phyloP scores from a whole-genome alignment of 805 yeast genomes.

The Starmera caribaea region DNA sequence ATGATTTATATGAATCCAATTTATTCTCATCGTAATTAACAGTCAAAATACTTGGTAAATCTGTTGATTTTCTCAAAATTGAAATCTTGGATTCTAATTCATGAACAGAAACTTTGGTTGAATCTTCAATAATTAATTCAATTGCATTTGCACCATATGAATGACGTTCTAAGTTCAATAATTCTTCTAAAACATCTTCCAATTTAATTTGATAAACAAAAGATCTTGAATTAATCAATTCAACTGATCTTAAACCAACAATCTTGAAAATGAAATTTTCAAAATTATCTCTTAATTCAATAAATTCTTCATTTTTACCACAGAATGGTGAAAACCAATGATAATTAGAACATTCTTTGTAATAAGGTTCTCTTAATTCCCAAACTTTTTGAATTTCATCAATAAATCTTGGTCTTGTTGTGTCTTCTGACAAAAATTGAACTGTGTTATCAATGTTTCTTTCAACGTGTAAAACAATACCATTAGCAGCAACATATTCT shows the following conservation, averaged over 20 bases:
- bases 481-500: slow-evolving; percentile 43
- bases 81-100: slow-evolving; percentile 72
- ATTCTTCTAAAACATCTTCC: slow-evolving; percentile 41
- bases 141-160: slow-evolving; percentile 71
- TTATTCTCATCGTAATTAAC: slow-evolving; percentile 55
- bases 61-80: slow-evolving; percentile 49
- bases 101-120: slow-evolving; percentile 31
- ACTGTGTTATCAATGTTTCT: slow-evolving; percentile 79
- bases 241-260: slow-evolving; percentile 38
- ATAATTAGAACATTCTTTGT: slow-evolving; percentile 69
- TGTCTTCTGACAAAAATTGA: slow-evolving; percentile 62
- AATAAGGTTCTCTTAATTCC: slow-evolving; percentile 72
- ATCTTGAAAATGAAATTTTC: slow-evolving; percentile 47
- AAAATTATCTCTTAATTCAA: slow-evolving; percentile 48
- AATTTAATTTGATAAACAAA: slow-evolving; percentile 66
- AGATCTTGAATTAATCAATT: slow-evolving; percentile 35
- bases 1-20: slow-evolving; percentile 32
- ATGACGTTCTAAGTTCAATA: slow-evolving; percentile 39
- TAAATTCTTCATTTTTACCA: slow-evolving; percentile 40
- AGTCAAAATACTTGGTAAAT: slow-evolving; percentile 74
- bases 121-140: slow-evolving; percentile 69
- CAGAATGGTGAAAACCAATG: slow-evolving; percentile 74
- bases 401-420: slow-evolving; percentile 78
- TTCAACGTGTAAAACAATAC: slow-evolving; percentile 84
- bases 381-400: slow-evolving; percentile 80